Evolutionary conservation across 106 monocot genomes (phyloP), one percentile per base, ranked within the genome.

Genomic region (Dioscorea alata): DNA sequence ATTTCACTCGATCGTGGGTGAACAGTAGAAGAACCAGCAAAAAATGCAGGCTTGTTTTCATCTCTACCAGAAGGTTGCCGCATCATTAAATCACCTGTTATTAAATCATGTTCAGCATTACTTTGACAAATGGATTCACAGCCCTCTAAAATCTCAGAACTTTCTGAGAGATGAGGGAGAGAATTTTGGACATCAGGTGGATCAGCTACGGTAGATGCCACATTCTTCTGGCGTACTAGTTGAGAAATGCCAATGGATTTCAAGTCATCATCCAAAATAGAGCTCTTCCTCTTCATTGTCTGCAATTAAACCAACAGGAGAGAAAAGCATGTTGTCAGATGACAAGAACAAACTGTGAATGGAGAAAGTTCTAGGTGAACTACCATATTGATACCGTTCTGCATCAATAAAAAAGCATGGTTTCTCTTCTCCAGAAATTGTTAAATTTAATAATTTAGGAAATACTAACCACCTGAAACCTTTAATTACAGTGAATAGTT

Each of bases 1-100:
- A 71, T 74, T 65, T 73, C 54, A 56, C 58, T 74, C 6, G 87
- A 87, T 32, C 80, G 66, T 21, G 83, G 77, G 71, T 83, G 87
- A 70, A 80, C 76, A 66, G 60, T 66, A 61, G 61, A 49, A 0
- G 59, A 28, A 66, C 59, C 57, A 28, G 9, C 33, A 70, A 60
- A 4, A 60, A 17, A 65, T 64, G 22, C 50, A 42, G 68, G 33
- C 42, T 10, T 42, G 42, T 42, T 42, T 42, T 42, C 42, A 42
- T 42, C 42, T 42, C 42, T 42, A 42, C 10, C 4, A 42, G 42
- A 42, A 42, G 42, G 42, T 42, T 42, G 42, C 2, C 9, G 51
- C 6, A 57, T 63, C 13, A 15, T 13, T 18, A 57, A 65, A 2
- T 56, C 53, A 48, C 35, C 20, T 48, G 57, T 62, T 21, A 57